A percentile compares a stretch with the other conserved stretches of the same genome.
These are phyloP conservation scores for Gracilaria gracilis DNA, from an alignment of 23 red algal genomes.

Conservation along the genomic window DNA sequence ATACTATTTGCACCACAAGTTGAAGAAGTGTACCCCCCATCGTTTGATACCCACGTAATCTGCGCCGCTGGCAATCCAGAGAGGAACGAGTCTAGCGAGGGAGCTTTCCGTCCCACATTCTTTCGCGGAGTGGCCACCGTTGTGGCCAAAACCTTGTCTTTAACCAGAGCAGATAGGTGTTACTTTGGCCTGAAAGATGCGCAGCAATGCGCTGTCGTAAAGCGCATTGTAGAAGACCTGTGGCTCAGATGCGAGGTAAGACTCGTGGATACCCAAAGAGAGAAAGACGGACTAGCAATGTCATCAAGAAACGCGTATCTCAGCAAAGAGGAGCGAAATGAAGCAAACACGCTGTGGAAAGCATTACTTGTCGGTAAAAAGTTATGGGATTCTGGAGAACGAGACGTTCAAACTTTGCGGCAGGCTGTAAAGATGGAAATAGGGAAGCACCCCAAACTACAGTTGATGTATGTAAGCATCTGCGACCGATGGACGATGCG, in stretches of 20 bases:
- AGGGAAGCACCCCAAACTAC: not conserved
- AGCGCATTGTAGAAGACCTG: slow-evolving; percentile 74
- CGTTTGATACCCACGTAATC: slow-evolving; percentile 55
- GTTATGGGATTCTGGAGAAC: slow-evolving; percentile 2
- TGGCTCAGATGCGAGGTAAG: slow-evolving; percentile 46
- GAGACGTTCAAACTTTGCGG: slow-evolving; percentile 18
- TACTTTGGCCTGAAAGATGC: slow-evolving; percentile 98
- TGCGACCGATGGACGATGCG: slow-evolving; percentile 64
- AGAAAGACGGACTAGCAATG: slow-evolving; percentile 88
- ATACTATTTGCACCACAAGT: slow-evolving; percentile 49
- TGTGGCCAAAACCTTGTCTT: slow-evolving; percentile 71
- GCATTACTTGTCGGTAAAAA: slow-evolving; percentile 51
- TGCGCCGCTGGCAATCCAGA: slow-evolving; percentile 48
- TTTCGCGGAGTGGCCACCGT: slow-evolving; percentile 91
- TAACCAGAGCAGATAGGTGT: slow-evolving; percentile 70
- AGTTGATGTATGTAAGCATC: slow-evolving; percentile 75
- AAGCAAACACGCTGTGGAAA: slow-evolving; percentile 60
- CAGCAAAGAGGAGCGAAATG: slow-evolving; percentile 54
- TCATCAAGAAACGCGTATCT: slow-evolving; percentile 88
- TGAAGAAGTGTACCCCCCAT: slow-evolving; percentile 25
- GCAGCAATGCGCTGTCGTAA: slow-evolving; percentile 91
- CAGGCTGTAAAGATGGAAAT: slow-evolving; percentile 25
- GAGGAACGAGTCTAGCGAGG: slow-evolving; percentile 58
- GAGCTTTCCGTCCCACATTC: slow-evolving; percentile 67
- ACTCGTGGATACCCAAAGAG: slow-evolving; percentile 77